Percentiles rank a stretch among this genome's conserved stretches.
phyloP scores from a whole-genome alignment of 2,329 filamentous ascomycete species.

The Penicillium sp. region DNA sequence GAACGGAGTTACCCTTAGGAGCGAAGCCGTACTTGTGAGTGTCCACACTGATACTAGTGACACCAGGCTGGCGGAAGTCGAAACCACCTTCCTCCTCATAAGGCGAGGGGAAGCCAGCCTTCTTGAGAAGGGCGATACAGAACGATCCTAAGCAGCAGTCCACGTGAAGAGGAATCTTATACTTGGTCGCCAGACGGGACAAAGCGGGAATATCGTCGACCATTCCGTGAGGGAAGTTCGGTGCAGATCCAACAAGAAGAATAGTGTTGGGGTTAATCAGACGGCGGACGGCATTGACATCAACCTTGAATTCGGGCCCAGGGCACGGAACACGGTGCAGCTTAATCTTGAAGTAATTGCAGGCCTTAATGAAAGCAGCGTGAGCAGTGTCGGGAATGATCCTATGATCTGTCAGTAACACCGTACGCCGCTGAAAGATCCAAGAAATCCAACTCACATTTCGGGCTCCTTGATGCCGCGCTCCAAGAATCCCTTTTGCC shows the following conservation, averaged over 20 bases:
- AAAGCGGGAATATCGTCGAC: conserved; percentile 90
- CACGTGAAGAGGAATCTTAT: conserved; percentile 85
- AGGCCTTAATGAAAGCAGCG: conserved; percentile 94
- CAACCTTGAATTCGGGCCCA: conserved; percentile 79
- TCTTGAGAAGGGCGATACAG: conserved; percentile 85
- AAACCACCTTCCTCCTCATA: conserved; percentile 72
- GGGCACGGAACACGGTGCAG: conserved; percentile 85
- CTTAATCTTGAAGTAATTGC: conserved; percentile 95
- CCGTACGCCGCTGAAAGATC: neutral
- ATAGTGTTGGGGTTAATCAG: conserved; percentile 94
- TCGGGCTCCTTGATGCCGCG: conserved; percentile 88
- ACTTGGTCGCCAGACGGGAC: conserved; percentile 75
- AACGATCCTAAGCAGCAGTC: conserved; percentile 98
- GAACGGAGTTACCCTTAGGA: conserved; percentile 92
- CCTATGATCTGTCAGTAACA: conserved; percentile 48
- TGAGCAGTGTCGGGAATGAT: conserved; percentile 94
- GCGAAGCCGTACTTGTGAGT: conserved; percentile 99
- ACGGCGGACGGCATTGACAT: conserved; percentile 72
- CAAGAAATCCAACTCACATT: conserved; percentile 61
- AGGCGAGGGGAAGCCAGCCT: conserved; percentile 72
- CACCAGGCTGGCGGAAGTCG: conserved; percentile 90
- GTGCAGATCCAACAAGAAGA: conserved; percentile 87
- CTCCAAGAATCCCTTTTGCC: conserved; percentile 84
- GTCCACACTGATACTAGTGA: conserved; percentile 93
- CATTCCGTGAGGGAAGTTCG: conserved; percentile 97